A percentile compares a stretch with the other conserved stretches of the same genome.
Evolutionary conservation across 805 yeast species (phyloP).

Genomic region (Maudiozyma barnettii): DNA sequence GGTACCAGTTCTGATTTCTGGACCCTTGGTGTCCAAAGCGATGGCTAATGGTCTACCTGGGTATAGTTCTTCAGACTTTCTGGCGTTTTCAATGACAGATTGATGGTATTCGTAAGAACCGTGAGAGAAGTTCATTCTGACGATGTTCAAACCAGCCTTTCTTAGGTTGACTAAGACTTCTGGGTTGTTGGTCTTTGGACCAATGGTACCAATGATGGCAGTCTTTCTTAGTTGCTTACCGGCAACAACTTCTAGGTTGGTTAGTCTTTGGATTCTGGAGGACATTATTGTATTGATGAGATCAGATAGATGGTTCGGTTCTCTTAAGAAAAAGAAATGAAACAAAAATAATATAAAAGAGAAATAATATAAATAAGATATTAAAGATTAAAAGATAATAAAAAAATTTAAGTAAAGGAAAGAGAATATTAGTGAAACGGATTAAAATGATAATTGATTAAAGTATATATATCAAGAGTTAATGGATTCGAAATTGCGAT

Average conservation of each 20-base stretch:
- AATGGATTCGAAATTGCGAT: not conserved
- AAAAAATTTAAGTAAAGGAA: not conserved
- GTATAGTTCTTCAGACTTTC: slow-evolving; percentile 82
- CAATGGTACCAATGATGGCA: slow-evolving; percentile 96
- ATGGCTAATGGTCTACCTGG: slow-evolving; percentile 96
- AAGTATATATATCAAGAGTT: not conserved
- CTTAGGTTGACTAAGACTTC: slow-evolving; percentile 79
- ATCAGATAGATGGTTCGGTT: not conserved
- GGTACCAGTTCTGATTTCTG: slow-evolving; percentile 98
- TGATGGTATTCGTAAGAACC: slow-evolving; percentile 98
- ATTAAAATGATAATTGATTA: not conserved
- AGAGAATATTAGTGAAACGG: not conserved
- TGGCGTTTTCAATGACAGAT: slow-evolving; percentile 90
- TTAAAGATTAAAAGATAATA: not conserved
- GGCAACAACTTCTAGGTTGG: slow-evolving; percentile 70
- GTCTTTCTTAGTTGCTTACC: slow-evolving; percentile 81
- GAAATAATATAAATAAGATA: not conserved
- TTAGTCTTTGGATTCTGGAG: slow-evolving; percentile 71
- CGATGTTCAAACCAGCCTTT: slow-evolving; percentile 96
- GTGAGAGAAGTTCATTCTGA: slow-evolving; percentile 98
- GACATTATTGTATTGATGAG: slow-evolving; percentile 7
- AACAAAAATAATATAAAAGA: not conserved
- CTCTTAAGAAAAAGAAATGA: not conserved
- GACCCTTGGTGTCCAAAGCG: slow-evolving; percentile 98
- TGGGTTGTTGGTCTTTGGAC: slow-evolving; percentile 92